Evolutionary conservation across 1,284 basidiomycete genomes (phyloP).

Genomic region (Athelia sp.): DNA sequence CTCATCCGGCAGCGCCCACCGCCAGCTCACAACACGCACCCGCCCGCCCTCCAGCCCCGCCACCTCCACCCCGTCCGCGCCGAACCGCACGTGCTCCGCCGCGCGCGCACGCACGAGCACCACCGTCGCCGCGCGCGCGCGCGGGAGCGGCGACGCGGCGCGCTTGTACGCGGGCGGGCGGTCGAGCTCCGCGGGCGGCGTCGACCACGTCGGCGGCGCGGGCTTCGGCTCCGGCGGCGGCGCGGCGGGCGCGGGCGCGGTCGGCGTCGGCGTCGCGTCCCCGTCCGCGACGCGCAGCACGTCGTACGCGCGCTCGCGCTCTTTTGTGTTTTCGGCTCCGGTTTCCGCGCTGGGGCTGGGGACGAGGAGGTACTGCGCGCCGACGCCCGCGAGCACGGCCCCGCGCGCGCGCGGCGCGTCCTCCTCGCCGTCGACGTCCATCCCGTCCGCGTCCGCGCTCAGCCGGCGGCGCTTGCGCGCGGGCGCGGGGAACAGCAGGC

Average conservation of each 20-base stretch:
- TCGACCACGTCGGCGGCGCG: not conserved
- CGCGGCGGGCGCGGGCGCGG: too few relatives aligned
- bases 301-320: not conserved
- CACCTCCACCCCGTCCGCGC: not conserved
- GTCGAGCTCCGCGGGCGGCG: not conserved
- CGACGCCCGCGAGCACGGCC: not conserved
- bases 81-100: not conserved
- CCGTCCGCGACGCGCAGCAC: not conserved
- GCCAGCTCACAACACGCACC: not conserved
- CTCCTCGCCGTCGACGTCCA: not conserved
- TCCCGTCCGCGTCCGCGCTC: not conserved
- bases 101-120: not conserved
- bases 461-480: not conserved
- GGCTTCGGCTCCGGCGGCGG: not conserved
- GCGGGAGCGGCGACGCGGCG: not conserved
- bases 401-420: not conserved
- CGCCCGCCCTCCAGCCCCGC: not conserved
- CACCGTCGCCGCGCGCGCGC: not conserved
- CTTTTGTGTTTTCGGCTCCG: not conserved
- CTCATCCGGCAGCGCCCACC: not conserved
- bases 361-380: not conserved
- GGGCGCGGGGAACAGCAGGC: slow-evolving; percentile 37
- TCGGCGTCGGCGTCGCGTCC: not conserved
- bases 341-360: not conserved
- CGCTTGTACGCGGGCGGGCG: not conserved